Evolutionary conservation across 2,329 filamentous ascomycete genomes (phyloP).

Genomic region (Penicillium sp.): DNA sequence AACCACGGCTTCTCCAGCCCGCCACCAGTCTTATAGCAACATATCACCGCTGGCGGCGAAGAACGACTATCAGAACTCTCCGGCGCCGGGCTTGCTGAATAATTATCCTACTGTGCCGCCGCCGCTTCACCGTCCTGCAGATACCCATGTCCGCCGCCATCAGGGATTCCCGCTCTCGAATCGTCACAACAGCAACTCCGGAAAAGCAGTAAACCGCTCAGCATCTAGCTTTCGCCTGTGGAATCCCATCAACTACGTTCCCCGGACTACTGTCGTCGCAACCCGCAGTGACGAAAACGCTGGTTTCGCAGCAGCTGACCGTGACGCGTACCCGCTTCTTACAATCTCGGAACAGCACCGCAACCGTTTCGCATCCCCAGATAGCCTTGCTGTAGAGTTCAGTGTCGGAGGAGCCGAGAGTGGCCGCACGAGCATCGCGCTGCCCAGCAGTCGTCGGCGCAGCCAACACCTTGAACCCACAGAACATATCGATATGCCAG

Average conservation of each 20-base stretch:
- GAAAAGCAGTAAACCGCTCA: slow-evolving; percentile 20
- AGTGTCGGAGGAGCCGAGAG: slow-evolving; percentile 45
- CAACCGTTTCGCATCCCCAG: slow-evolving; percentile 47
- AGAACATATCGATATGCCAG: slow-evolving; percentile 23
- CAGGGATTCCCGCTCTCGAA: slow-evolving; percentile 12
- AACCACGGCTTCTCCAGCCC: slow-evolving; percentile 13
- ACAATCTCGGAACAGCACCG: slow-evolving; percentile 55
- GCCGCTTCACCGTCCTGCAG: slow-evolving; percentile 16
- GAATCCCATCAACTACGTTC: slow-evolving; percentile 60
- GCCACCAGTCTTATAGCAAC: slow-evolving; percentile 14
- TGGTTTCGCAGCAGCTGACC: slow-evolving; percentile 28
- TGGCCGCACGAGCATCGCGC: slow-evolving; percentile 50
- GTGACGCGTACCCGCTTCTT: slow-evolving; percentile 54
- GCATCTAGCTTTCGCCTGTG: slow-evolving; percentile 48
- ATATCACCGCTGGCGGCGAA: slow-evolving; percentile 39
- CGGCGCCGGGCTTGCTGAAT: not conserved
- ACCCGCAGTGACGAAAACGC: slow-evolving; percentile 37
- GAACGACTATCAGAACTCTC: slow-evolving; percentile 18
- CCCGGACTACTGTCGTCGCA: slow-evolving; percentile 50
- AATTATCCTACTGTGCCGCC: not conserved
- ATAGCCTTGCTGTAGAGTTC: slow-evolving; percentile 47
- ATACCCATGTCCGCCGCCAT: slow-evolving; percentile 9
- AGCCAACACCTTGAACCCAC: slow-evolving; percentile 21
- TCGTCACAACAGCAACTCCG: slow-evolving; percentile 13
- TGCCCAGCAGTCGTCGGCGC: slow-evolving; percentile 43